Evolutionary conservation across 2,329 filamentous ascomycete genomes (phyloP).

Genomic region (Myriangium duriaei): DNA sequence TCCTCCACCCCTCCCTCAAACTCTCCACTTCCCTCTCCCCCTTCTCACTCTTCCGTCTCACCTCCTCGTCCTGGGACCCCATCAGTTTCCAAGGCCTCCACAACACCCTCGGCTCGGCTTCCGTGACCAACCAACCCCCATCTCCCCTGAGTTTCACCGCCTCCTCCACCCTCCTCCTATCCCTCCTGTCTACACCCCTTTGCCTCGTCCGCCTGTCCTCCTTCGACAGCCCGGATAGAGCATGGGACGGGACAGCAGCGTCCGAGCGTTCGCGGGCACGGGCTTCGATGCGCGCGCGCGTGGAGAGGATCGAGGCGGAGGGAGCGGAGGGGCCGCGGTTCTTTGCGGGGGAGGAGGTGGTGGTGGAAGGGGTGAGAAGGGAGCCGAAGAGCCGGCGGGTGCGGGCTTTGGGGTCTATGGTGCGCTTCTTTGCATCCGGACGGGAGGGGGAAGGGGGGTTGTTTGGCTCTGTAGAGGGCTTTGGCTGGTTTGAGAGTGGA

Average conservation of each 20-base stretch:
- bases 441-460: not conserved
- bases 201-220: conserved; percentile 35
- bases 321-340: conserved; percentile 40
- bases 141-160: not conserved
- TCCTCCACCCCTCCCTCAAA: not conserved
- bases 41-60: not conserved
- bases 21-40: conserved; percentile 3
- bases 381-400: conserved; percentile 78
- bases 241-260: too few species aligned
- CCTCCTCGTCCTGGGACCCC: conserved; percentile 3
- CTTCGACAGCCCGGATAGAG: conserved; percentile 1
- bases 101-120: not conserved
- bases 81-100: conserved; percentile 7
- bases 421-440: not conserved
- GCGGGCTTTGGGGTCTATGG: conserved; percentile 64
- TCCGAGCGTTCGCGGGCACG: too few species aligned
- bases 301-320: not conserved
- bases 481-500: too few species aligned
- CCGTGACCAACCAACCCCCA: conserved; percentile 31
- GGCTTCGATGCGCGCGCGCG: not conserved
- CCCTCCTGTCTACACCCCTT: conserved; percentile 47
- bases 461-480: not conserved
- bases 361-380: conserved; percentile 35
- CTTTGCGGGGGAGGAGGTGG: conserved; percentile 43
- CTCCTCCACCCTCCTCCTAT: conserved; percentile 6